These are phyloP conservation scores for Hanseniaspora thailandica DNA, from an alignment of 805 yeast species.

Conservation along the genomic window DNA sequence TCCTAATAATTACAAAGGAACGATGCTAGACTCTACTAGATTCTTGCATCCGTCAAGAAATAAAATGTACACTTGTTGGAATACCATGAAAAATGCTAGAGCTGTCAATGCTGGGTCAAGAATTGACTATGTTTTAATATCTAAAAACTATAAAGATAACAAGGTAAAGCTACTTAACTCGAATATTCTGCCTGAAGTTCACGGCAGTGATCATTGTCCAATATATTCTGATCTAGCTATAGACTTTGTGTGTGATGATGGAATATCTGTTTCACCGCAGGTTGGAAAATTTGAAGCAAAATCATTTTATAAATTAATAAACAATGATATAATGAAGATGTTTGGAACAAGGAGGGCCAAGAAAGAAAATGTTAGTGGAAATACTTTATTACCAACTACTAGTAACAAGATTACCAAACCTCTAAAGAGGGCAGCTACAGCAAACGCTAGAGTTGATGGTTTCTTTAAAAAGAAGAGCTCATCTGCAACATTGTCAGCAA, in stretches of 20 bases:
- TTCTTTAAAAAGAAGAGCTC: constrained; percentile 12
- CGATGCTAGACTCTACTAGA: constrained; percentile 51
- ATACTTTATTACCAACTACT: background rate
- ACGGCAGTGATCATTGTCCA: constrained; percentile 95
- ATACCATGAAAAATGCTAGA: constrained; percentile 60
- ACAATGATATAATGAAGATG: constrained; percentile 30
- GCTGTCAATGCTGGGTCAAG: constrained; percentile 81
- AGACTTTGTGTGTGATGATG: background rate
- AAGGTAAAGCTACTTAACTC: constrained; percentile 24
- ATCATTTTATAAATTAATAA: constrained; percentile 34
- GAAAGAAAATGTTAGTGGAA: background rate
- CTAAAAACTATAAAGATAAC: constrained; percentile 28
- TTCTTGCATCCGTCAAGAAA: constrained; percentile 39
- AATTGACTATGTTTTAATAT: constrained; percentile 61
- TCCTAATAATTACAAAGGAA: constrained; percentile 30
- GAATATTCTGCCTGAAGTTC: constrained; percentile 51
- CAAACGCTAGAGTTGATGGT: constrained; percentile 3
- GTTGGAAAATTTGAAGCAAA: constrained; percentile 44
- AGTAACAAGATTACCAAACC: background rate
- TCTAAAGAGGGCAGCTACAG: background rate
- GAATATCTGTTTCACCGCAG: background rate
- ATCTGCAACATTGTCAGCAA: background rate
- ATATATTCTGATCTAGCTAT: constrained; percentile 54
- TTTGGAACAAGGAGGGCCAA: constrained; percentile 23
- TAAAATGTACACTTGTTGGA: constrained; percentile 86